phyloP scores from a whole-genome alignment of 768 basidiomycete genomes.

The Lentinula detonsa region DNA sequence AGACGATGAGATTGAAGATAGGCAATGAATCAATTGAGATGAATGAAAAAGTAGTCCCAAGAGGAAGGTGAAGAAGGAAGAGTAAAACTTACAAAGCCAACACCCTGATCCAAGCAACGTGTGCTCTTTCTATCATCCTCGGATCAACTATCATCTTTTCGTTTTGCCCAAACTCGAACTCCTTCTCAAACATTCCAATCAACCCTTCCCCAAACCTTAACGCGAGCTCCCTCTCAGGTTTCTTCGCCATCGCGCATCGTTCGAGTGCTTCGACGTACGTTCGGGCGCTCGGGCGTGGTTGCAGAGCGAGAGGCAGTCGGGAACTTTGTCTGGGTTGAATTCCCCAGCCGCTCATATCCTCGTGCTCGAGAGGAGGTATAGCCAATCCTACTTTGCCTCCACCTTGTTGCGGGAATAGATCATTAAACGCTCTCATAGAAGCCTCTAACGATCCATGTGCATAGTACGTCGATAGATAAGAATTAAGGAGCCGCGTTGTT shows the following conservation, averaged over 20 bases:
- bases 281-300: constrained; percentile 38
- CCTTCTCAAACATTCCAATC: constrained; percentile 60
- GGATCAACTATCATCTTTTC: constrained; percentile 16
- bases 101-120: constrained; percentile 63
- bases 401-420: constrained; percentile 30
- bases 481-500: constrained; percentile 62
- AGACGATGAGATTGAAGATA: constrained; percentile 1
- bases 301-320: constrained; percentile 12
- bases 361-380: no score
- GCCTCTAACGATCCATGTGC: constrained; percentile 41
- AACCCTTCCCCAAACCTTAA: constrained; percentile 50
- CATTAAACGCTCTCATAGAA: constrained; percentile 43
- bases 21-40: background rate
- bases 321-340: no score
- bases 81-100: constrained; percentile 47
- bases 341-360: no score
- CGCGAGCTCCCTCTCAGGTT: constrained; percentile 43
- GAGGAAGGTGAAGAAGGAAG: background rate
- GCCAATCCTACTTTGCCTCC: no score
- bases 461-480: constrained; percentile 78
- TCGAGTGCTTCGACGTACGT: constrained; percentile 66
- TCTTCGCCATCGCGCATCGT: constrained; percentile 42
- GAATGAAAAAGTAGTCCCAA: no score
- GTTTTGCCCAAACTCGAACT: constrained; percentile 12
- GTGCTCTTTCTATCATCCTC: constrained; percentile 60